Evolutionary conservation across 305 asterid species (phyloP), one percentile per base, ranked within the genome.

Genomic region (Fraxinus sp.): DNA sequence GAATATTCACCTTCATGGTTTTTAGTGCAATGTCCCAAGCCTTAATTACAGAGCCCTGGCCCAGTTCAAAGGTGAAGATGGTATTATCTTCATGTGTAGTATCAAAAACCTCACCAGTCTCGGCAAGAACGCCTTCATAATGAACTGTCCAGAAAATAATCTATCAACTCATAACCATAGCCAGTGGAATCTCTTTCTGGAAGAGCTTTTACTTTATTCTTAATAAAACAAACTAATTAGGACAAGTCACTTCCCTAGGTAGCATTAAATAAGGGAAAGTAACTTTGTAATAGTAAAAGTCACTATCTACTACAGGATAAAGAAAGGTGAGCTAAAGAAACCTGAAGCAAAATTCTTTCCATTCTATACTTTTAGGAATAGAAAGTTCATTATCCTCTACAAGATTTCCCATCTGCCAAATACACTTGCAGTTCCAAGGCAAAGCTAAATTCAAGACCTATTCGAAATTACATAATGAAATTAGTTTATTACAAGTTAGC

Each of bases 71-170:
- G 75, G 95, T 80, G 92, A 96, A 96, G 74, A 94, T 88, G 62
- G 95, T 91, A 82, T 96, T 96, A 83, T 96, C 99, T 88, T 96
- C 99, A 77, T 88, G 94, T 8, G 99, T 96, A 55, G 97, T 93
- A 88, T 96, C 99, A 84, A 96, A 96, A 59, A 96, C 92, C 73
- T 92, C 97, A 84, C 96, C 98, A 79, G 98, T 96, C 86, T 93
- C 97, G 7, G 94, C 92, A 87, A 94, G 95, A 82, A 80, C 84
- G 81, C 99, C 99, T 88, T 96, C 99, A 85, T 96, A 96, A 78
- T 96, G 97, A 87, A 96, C 99, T 96, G 92, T 81, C 16, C 83
- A 74, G 74, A 77, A 55, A 70, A 32, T 79, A 32, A 52, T 77
- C 0, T 24, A 80, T 4, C 20, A 10, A 77, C 10, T 18, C 39